Base-by-base conservation (phyloP, 208 protist species). In the Wallacemonas collosoma region DNA sequence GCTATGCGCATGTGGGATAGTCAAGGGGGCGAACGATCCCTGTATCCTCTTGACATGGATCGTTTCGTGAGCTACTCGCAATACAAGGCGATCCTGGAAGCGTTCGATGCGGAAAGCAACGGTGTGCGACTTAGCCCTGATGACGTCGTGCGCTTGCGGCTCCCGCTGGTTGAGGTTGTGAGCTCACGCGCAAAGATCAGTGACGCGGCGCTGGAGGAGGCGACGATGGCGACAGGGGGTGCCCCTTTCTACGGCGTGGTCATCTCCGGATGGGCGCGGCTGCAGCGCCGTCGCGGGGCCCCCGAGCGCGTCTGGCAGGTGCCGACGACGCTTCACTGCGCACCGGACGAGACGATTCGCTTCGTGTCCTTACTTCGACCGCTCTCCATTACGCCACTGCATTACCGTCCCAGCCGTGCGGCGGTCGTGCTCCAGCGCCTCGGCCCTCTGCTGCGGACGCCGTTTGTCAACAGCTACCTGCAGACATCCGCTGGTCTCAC, bases 261-360 rank as follows among this genome's bases (percentile, higher is more conserved):
- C 62, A 92, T 95, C 70, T 89, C 83, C 38, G 88, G 86, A 12
- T 95, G 86, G 90, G 86, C 90, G 9, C 74, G 81, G 2, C 54
- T 89, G 73, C 80, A 81, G 65, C 47, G 50, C 15, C 45, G 73
- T 39, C 50, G 40, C 26, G 45, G 39, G 15, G 66, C 56, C 12
- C 41, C 65, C 14, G 51, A 56, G 36, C 62, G 70, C 44, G 77
- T 89, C 35, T 93, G 86, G 86, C 84, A 89, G 51, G 81, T 95
- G 50, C 80, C 86, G 3, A 83, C 82, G 0, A 91, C 88, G 43
- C 77, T 93, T 47, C 86, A 95, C 81, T 85, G 68, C 76, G 87
- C 84, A 9, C 86, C 90, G 26, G 76, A 93, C 68, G 81, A 93
- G 63, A 81, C 89, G 2, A 86, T 91, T 8, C 60, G 89, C 63